Evolutionary conservation across 495 filamentous ascomycete genomes (phyloP).

Genomic region (Sordaria brevicollis): DNA sequence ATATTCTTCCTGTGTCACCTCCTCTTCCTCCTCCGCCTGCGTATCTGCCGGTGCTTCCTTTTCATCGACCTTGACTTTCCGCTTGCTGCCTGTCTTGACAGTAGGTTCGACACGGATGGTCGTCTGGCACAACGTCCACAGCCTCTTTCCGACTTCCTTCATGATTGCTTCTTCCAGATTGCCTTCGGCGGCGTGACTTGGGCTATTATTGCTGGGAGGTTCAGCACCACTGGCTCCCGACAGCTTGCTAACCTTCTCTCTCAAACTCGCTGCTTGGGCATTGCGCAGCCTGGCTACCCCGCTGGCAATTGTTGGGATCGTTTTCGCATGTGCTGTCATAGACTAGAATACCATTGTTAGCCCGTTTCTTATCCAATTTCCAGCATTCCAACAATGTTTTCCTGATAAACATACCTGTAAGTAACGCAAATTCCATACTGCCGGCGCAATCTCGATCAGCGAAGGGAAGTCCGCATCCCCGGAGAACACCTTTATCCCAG

Average conservation of each 20-base stretch:
- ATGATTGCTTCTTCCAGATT: neutral
- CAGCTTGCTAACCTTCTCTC: constrained; percentile 10
- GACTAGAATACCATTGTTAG: constrained; percentile 7
- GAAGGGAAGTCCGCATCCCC: constrained; percentile 11
- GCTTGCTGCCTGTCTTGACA: neutral
- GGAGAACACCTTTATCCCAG: constrained; percentile 15
- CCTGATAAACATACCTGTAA: constrained; percentile 23
- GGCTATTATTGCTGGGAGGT: neutral
- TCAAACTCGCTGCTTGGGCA: constrained; percentile 13
- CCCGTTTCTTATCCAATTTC: neutral
- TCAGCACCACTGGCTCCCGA: neutral
- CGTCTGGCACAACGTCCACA: constrained; percentile 20
- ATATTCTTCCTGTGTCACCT: neutral
- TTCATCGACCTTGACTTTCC: neutral
- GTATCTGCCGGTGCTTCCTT: neutral
- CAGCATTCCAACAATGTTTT: neutral
- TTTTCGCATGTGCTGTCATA: constrained; percentile 14
- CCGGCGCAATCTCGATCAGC: constrained; percentile 33
- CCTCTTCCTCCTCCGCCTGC: neutral
- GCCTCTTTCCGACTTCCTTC: constrained; percentile 1
- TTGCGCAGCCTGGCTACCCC: constrained; percentile 14
- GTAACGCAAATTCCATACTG: constrained; percentile 35
- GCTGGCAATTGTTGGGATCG: constrained; percentile 11
- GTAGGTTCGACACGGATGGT: constrained; percentile 8
- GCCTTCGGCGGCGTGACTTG: neutral